Base-by-base conservation (phyloP, 805 yeast genomes). In the Tanozyma kutaoensis region DNA sequence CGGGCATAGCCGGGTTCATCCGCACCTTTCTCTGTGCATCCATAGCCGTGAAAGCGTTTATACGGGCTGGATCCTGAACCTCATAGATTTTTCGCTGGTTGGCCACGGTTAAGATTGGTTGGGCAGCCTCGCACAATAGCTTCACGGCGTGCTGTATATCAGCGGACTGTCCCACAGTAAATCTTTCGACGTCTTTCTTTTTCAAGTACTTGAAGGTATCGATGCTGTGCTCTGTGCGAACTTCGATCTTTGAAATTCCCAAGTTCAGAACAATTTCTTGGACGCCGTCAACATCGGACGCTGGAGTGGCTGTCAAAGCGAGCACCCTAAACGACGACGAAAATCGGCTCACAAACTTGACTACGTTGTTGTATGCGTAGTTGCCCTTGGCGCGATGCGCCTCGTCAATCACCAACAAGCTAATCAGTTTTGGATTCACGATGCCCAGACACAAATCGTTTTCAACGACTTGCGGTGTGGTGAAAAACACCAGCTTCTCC, bases 301-400 rank as follows among this genome's bases (percentile, higher is more conserved):
- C 91, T 0, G 99, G 99, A 0, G 99, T 91, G 1, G 99, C 99
- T 0, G 97, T 85, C 35, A 91, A 57, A 0, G 95, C 97, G 27
- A 91, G 49, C 0, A 86, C 58, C 24, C 98, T 58, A 38, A 73
- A 77, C 2, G 81, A 22, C 1, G 70, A 62, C 33, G 71, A 75
- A 43, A 72, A 73, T 27, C 81, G 51, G 16, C 66, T 63, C 26
- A 60, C 25, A 39, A 70, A 74, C 35, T 69, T 59, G 3, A 80
- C 81, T n/a, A 88, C 86, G 30, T 79, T 77, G 25, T 76, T 76
- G 43, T 88, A 88, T 1, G 97, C 79, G 45, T 85, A 86, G 29
- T 81, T 77, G 1, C 95, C 95, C 27, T 76, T 76, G 0, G 96
- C 85, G 26, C 95, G 60, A 49, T 91, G 99, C 0, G 98, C 97